Evolutionary conservation across 306 rosid species (phyloP).

Genomic region (Cicer judaicum): DNA sequence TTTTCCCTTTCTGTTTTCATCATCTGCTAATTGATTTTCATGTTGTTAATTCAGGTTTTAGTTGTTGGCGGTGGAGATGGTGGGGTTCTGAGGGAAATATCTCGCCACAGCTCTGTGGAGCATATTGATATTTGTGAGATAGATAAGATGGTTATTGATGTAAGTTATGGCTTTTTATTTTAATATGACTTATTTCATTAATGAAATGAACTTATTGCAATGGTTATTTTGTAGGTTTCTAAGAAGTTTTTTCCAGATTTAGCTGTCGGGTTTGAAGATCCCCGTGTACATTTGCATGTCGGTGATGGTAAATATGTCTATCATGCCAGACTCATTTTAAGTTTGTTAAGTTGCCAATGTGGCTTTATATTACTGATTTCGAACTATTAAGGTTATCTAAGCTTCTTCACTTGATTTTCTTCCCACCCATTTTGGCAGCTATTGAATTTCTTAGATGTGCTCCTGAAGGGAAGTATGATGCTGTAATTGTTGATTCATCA

Average conservation of each 20-base stretch:
- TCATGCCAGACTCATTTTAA: slow-evolving; percentile 24
- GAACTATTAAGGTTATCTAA: slow-evolving; percentile 14
- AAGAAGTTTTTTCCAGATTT: slow-evolving; percentile 78
- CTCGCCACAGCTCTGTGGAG: slow-evolving; percentile 86
- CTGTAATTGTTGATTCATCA: slow-evolving; percentile 94
- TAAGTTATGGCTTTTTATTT: slow-evolving; percentile 50
- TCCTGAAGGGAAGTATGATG: slow-evolving; percentile 84
- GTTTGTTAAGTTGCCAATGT: slow-evolving; percentile 5
- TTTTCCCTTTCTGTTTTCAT: background rate
- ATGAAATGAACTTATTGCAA: slow-evolving; percentile 37
- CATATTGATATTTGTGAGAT: slow-evolving; percentile 97
- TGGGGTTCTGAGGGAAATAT: slow-evolving; percentile 88
- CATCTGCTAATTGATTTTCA: slow-evolving; percentile 2
- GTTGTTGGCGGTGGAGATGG: slow-evolving; percentile 99
- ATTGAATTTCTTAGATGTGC: slow-evolving; percentile 70
- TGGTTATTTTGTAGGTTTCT: slow-evolving; percentile 67
- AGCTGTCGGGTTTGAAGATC: slow-evolving; percentile 93
- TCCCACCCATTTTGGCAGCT: slow-evolving; percentile 60
- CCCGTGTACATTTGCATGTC: slow-evolving; percentile 88
- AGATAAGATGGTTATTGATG: slow-evolving; percentile 97
- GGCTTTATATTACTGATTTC: slow-evolving; percentile 25
- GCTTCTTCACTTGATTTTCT: slow-evolving; percentile 16
- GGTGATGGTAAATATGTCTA: slow-evolving; percentile 71
- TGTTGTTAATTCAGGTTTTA: slow-evolving; percentile 65
- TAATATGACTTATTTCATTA: slow-evolving; percentile 10